phyloP scores from a whole-genome alignment of 169 alveolate species.

The Eimeria acervulina region DNA sequence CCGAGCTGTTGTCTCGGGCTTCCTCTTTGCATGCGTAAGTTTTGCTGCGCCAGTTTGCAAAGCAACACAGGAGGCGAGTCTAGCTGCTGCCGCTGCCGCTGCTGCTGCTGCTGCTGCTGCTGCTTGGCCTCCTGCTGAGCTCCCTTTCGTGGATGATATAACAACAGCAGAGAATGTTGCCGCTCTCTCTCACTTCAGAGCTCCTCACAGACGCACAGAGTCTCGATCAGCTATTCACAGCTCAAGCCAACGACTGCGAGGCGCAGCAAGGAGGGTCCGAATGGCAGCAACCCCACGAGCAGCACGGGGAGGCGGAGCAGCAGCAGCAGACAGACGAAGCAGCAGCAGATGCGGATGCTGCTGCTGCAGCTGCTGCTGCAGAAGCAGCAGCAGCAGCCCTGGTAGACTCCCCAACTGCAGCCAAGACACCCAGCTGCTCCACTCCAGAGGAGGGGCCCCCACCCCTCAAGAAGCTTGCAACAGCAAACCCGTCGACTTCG shows the following conservation, averaged over 20 bases:
- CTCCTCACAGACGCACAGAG: not conserved
- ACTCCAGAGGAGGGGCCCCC: conserved; percentile 53
- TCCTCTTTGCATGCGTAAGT: not conserved
- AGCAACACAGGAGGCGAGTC: too few species aligned
- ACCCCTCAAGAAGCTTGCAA: conserved; percentile 16
- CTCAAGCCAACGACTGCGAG: not conserved
- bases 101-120: not conserved
- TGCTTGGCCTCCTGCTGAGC: not conserved
- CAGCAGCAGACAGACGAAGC: not conserved
- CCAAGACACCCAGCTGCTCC: not conserved
- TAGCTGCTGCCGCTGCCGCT: too few species aligned
- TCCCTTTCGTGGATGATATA: too few species aligned
- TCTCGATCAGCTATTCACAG: conserved; percentile 13
- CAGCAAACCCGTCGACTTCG: not conserved
- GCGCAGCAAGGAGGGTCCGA: not conserved
- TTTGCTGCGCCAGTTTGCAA: not conserved
- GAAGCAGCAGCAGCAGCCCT: not conserved
- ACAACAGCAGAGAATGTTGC: not conserved
- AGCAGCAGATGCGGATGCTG: not conserved
- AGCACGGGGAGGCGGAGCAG: not conserved
- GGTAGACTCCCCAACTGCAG: not conserved
- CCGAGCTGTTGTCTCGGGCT: not conserved
- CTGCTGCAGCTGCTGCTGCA: not conserved
- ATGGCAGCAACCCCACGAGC: conserved; percentile 7
- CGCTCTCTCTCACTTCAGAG: conserved; percentile 41